Conservation (phyloP, 2,329 filamentous ascomycete genomes). For the Cladosporium colombiae region DNA sequence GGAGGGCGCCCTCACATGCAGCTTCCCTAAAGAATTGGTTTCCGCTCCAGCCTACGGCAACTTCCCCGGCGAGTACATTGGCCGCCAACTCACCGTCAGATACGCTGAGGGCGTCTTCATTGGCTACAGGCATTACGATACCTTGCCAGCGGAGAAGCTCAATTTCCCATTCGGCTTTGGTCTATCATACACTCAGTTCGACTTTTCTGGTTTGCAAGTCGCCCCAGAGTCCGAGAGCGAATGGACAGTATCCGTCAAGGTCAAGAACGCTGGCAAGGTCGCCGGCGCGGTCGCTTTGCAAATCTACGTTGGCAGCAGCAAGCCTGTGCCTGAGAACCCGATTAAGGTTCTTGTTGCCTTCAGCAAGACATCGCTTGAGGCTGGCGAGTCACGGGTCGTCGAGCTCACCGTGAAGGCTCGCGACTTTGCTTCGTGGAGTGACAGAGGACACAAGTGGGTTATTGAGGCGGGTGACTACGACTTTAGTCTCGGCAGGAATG, state of each 20-base stretch:
- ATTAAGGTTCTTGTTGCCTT: conserved; percentile 72
- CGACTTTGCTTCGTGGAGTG: conserved; percentile 14
- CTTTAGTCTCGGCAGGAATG: conserved; percentile 6
- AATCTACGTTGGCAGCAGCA: conserved; percentile 35
- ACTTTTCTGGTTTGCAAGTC: conserved; percentile 58
- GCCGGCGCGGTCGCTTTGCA: conserved; percentile 10
- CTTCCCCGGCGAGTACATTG: conserved; percentile 67
- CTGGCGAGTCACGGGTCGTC: conserved; percentile 48
- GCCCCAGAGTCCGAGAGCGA: conserved; percentile 31
- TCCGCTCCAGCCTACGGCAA: conserved; percentile 68
- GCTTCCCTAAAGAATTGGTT: conserved; percentile 57
- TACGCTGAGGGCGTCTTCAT: conserved; percentile 75
- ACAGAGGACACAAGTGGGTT: conserved; percentile 1
- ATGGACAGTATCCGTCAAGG: not conserved
- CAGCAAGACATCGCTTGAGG: conserved; percentile 61
- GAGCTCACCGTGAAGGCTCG: not conserved
- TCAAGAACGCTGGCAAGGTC: conserved; percentile 3
- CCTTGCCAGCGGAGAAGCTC: conserved; percentile 57
- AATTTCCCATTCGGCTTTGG: conserved; percentile 79
- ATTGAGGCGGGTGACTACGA: conserved; percentile 8
- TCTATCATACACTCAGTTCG: conserved; percentile 67
- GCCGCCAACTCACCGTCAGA: conserved; percentile 62
- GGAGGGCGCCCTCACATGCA: conserved; percentile 71
- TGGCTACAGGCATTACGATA: conserved; percentile 74
- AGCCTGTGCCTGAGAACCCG: conserved; percentile 62